phyloP scores from a whole-genome alignment of 2,329 filamentous ascomycete species.

The Ceratocystis lukuohia region DNA sequence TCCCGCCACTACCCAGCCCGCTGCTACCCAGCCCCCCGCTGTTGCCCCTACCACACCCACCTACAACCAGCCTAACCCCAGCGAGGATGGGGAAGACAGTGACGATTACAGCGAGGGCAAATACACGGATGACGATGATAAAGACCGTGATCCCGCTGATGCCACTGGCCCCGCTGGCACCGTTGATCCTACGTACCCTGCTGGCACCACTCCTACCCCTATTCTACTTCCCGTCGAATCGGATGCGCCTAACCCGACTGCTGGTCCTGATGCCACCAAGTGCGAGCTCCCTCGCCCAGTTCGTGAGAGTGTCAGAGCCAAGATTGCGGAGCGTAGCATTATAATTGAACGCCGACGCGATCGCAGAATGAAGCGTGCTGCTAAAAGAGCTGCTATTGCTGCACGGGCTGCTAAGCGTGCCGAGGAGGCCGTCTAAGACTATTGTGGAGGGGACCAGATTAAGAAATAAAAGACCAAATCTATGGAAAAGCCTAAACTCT shows the following conservation, averaged over 20 bases:
- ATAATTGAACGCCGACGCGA: neutral
- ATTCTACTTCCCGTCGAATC: neutral
- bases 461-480: neutral
- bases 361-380: constrained; percentile 9
- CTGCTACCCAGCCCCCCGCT: neutral
- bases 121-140: neutral
- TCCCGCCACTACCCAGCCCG: neutral
- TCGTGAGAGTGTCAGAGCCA: neutral
- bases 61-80: neutral
- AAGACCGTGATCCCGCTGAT: neutral
- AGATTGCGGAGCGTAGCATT: neutral
- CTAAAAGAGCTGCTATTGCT: constrained; percentile 12
- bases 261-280: neutral
- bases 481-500: neutral
- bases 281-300: constrained; percentile 3
- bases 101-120: neutral
- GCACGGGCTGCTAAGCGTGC: constrained; percentile 9
- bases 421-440: neutral
- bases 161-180: neutral
- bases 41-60: neutral
- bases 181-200: constrained; percentile 1
- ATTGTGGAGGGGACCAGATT: neutral
- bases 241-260: constrained; percentile 7
- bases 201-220: constrained; percentile 10
- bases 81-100: neutral